Percentiles rank a stretch among this genome's conserved stretches.
Conservation (phyloP, 352 stramenopile species). For the Phytophthora quininea region DNA sequence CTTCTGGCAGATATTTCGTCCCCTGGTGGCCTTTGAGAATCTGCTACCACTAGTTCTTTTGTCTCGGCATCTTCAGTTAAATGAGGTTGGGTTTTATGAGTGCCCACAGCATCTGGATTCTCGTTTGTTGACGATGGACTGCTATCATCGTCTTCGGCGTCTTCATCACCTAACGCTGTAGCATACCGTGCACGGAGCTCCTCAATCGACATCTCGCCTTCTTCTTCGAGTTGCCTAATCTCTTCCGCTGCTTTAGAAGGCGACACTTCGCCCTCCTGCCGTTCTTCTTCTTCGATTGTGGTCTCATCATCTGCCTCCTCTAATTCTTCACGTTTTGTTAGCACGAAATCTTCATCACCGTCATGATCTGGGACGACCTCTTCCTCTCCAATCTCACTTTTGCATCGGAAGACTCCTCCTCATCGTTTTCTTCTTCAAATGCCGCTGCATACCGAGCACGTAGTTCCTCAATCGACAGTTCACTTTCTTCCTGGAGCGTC, state of each 20-base stretch:
- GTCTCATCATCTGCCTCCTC: conserved; percentile 87
- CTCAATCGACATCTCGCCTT: conserved; percentile 94
- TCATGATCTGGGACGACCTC: conserved; percentile 24
- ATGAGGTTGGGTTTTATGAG: conserved; percentile 7
- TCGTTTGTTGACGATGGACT: too few relatives aligned
- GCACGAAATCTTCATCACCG: conserved; percentile 27
- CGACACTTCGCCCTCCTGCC: conserved; percentile 33
- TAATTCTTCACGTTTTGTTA: conserved; percentile 29
- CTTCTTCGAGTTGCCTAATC: conserved; percentile 84
- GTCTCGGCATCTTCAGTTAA: conserved; percentile 2
- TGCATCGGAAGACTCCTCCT: conserved; percentile 3
- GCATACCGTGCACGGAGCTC: conserved; percentile 62
- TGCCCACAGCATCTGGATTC: neutral
- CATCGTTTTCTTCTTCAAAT: conserved; percentile 12
- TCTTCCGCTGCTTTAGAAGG: conserved; percentile 78
- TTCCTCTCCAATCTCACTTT: conserved; percentile 10
- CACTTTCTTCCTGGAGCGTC: conserved; percentile 86
- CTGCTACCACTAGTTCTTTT: too few relatives aligned
- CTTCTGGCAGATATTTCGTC: conserved; percentile 8
- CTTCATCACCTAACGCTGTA: conserved; percentile 12
- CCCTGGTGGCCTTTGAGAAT: neutral
- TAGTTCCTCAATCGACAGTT: conserved; percentile 92
- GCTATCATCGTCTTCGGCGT: too few relatives aligned
- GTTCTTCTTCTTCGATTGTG: conserved; percentile 91
- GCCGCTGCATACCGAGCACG: conserved; percentile 48